phyloP scores from a whole-genome alignment of 1,284 basidiomycete genomes.

The Naganishia sp. region DNA sequence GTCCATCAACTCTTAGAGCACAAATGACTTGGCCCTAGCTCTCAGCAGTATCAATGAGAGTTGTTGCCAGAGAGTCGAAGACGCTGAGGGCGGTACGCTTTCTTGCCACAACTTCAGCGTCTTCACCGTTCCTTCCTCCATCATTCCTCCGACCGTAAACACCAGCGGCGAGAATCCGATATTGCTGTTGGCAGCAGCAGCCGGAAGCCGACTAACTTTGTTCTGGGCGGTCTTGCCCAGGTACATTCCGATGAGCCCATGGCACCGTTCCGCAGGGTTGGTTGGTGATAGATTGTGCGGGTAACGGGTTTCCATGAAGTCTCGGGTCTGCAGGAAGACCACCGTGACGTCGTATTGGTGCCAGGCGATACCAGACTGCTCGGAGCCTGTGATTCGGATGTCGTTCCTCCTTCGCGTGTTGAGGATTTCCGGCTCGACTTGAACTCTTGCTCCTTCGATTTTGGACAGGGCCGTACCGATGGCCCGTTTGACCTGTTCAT shows the following conservation, averaged over 20 bases:
- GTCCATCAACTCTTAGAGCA: too few relatives aligned
- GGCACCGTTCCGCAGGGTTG: background rate
- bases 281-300: background rate
- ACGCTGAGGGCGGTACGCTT: background rate
- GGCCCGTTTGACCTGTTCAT: conserved; percentile 1
- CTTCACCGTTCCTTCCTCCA: background rate
- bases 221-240: too few relatives aligned
- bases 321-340: background rate
- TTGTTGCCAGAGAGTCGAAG: conserved; percentile 2
- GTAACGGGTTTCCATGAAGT: background rate
- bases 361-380: background rate
- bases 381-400: background rate
- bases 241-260: background rate
- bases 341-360: conserved; percentile 19
- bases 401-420: background rate
- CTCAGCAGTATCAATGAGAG: background rate
- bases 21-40: background rate
- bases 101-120: background rate
- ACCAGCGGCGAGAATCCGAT: background rate
- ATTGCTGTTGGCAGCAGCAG: background rate
- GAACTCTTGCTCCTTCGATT: background rate
- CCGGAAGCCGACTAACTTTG: background rate
- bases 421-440: too few relatives aligned
- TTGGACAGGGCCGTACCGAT: background rate
- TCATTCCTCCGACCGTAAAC: conserved; percentile 2